A percentile compares a stretch with the other conserved stretches of the same genome.
These are phyloP conservation scores for Linnemannia zychae DNA, from an alignment of 192 early-diverging fungal species.

Conservation along the genomic window DNA sequence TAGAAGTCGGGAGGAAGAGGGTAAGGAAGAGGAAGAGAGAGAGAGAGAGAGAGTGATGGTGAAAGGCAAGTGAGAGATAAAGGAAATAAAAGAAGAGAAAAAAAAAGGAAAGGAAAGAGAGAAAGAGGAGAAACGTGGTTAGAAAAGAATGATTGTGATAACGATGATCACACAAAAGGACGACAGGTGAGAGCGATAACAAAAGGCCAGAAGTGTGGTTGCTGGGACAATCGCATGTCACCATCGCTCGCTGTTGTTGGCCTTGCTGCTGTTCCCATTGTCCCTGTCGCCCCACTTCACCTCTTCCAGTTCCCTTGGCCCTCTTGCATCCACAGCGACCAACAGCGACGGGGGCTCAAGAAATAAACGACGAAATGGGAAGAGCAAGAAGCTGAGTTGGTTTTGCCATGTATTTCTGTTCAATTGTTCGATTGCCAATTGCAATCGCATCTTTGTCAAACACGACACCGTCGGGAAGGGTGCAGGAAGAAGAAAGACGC, in stretches of 20 bases:
- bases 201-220: background rate
- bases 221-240: background rate
- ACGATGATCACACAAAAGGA: constrained; percentile 1
- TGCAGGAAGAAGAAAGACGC: background rate
- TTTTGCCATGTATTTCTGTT: background rate
- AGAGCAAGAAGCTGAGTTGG: background rate
- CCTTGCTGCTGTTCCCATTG: background rate
- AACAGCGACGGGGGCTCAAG: no score
- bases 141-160: background rate
- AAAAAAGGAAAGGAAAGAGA: background rate
- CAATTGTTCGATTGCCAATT: background rate
- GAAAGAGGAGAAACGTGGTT: background rate
- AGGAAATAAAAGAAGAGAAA: background rate
- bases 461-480: constrained; percentile 7
- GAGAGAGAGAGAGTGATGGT: background rate
- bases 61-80: background rate
- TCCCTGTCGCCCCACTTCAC: background rate
- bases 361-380: background rate
- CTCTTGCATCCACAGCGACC: background rate
- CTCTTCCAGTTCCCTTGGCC: background rate
- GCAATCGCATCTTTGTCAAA: background rate
- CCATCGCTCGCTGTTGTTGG: background rate
- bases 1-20: background rate
- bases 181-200: background rate
- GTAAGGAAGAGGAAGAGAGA: background rate